A percentile compares a stretch with the other conserved stretches of the same genome.
Evolutionary conservation across 345 rosid genomes (phyloP).

Genomic region (Mercurialis annua): DNA sequence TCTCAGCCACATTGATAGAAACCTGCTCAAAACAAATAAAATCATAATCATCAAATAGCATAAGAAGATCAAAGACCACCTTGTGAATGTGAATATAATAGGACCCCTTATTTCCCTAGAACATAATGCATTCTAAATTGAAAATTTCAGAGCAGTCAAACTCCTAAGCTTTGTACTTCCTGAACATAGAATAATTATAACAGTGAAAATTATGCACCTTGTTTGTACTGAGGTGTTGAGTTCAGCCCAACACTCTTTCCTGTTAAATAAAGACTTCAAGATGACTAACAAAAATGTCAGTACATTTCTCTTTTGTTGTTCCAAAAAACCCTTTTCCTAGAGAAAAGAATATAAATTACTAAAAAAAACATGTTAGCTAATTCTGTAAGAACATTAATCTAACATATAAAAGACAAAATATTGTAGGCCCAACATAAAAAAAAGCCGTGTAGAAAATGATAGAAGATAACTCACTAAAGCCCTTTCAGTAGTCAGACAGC

Average conservation of each 20-base stretch:
- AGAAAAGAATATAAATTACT: background rate
- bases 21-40: slow-evolving; percentile 50
- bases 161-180: background rate
- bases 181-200: background rate
- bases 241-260: background rate
- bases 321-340: background rate
- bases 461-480: slow-evolving; percentile 58
- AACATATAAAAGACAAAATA: background rate
- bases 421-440: background rate
- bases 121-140: background rate
- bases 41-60: slow-evolving; percentile 11
- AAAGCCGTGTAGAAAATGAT: background rate
- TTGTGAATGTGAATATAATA: background rate
- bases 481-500: slow-evolving; percentile 85
- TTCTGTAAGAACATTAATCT: background rate
- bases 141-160: background rate
- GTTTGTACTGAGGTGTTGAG: background rate
- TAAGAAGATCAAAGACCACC: background rate
- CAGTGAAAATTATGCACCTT: background rate
- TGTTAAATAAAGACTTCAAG: background rate
- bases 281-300: background rate
- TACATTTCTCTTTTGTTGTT: background rate
- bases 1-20: slow-evolving; percentile 62
- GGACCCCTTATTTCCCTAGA: background rate
- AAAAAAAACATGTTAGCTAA: background rate